Evolutionary conservation across 177 flowering plant genomes (phyloP).

Genomic region (Telopea speciosissima): DNA sequence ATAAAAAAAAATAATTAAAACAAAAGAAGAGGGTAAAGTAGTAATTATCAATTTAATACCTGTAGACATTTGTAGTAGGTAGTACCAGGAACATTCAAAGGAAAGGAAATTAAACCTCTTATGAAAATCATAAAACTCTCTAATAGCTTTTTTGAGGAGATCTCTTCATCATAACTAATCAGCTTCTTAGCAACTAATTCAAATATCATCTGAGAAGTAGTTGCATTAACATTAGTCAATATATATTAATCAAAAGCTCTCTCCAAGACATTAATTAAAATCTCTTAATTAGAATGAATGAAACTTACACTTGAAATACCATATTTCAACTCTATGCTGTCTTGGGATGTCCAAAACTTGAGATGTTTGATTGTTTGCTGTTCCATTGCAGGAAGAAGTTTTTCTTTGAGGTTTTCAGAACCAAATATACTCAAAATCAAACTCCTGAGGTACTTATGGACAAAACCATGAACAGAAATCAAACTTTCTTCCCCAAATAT

Average conservation of each 20-base stretch:
- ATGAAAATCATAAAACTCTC: background rate
- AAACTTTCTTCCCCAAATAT: background rate
- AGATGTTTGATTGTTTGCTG: background rate
- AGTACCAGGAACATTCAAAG: background rate
- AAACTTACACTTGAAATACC: background rate
- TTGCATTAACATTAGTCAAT: too few relatives aligned
- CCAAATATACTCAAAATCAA: slow-evolving; percentile 1
- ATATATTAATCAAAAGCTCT: too few relatives aligned
- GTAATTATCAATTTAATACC: background rate
- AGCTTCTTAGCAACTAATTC: background rate
- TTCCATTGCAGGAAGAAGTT: background rate
- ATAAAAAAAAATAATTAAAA: too few relatives aligned
- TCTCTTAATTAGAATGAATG: too few relatives aligned
- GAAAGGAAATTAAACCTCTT: background rate
- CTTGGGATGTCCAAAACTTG: background rate
- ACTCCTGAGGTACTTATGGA: slow-evolving; percentile 1
- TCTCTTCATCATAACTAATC: background rate
- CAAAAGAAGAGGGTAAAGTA: too few relatives aligned
- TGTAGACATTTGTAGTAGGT: background rate
- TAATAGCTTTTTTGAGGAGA: background rate
- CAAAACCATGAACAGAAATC: background rate
- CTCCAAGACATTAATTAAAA: too few relatives aligned
- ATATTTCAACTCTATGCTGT: background rate
- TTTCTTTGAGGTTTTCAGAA: background rate
- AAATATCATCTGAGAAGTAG: background rate